phyloP scores from a whole-genome alignment of 1,284 basidiomycete species.

The Trichosporon sp. region DNA sequence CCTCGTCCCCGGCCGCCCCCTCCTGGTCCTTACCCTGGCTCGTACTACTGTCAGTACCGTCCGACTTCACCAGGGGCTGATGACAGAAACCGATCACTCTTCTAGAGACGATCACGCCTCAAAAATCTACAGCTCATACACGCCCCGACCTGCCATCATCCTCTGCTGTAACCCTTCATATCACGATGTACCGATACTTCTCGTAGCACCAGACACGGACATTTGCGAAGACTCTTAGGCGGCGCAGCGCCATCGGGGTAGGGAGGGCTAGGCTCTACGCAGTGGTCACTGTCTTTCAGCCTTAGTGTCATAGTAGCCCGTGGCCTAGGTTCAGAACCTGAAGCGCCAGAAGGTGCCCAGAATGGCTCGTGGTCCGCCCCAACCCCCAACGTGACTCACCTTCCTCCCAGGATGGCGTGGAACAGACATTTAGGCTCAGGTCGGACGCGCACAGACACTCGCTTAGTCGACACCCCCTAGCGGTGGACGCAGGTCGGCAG shows the following conservation, averaged over 20 bases:
- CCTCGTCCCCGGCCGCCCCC: slow-evolving; percentile 2
- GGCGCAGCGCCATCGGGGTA: background rate
- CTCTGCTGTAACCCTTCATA: background rate
- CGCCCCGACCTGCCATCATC: background rate
- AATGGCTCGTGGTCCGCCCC: slow-evolving; percentile 3
- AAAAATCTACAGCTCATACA: background rate
- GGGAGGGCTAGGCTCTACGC: background rate
- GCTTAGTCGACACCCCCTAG: too few species aligned
- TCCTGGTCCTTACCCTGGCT: slow-evolving; percentile 10
- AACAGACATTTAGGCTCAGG: background rate
- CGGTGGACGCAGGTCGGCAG: background rate
- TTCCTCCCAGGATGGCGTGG: background rate
- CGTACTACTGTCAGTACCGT: background rate
- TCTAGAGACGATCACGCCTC: background rate
- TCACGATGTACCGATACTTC: slow-evolving; percentile 8
- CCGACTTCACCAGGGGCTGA: background rate
- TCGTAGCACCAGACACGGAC: background rate
- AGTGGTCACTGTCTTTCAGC: background rate
- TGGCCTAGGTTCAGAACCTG: background rate
- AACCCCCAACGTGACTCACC: background rate
- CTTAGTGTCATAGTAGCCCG: background rate
- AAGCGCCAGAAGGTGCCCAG: background rate
- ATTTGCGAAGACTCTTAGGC: background rate
- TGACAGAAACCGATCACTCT: background rate
- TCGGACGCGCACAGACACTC: background rate